Conservation (phyloP, 768 basidiomycete genomes). For the Phylloporus arenicola region DNA sequence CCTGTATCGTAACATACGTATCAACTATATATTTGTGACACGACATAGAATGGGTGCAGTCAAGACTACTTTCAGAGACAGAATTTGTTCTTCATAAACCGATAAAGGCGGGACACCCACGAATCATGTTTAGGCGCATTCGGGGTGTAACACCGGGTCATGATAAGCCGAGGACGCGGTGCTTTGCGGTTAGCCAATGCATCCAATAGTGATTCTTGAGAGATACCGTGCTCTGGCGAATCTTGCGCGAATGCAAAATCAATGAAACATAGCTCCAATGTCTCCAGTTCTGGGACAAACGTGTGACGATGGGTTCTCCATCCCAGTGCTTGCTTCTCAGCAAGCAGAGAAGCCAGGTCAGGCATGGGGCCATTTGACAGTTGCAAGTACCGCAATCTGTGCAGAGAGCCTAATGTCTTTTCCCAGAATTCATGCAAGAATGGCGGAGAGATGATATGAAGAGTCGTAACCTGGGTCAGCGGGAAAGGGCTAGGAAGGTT, state of each 20-base stretch:
- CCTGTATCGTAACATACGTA: slow-evolving; percentile 30
- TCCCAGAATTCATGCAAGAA: slow-evolving; percentile 2
- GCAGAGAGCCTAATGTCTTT: neutral
- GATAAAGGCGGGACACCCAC: no score
- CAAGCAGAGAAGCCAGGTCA: neutral
- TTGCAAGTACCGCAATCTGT: neutral
- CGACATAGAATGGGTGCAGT: no score
- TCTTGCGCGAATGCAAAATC: no score
- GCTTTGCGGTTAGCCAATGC: neutral
- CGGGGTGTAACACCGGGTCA: neutral
- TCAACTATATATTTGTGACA: slow-evolving; percentile 27
- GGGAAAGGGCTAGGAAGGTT: slow-evolving; percentile 1
- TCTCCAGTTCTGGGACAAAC: no score
- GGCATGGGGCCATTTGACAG: neutral
- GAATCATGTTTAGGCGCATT: no score
- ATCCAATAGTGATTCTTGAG: neutral
- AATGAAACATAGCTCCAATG: no score
- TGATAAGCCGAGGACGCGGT: neutral
- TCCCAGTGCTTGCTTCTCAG: neutral
- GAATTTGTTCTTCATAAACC: no score
- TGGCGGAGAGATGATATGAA: neutral
- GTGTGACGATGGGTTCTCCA: neutral
- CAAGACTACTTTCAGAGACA: no score
- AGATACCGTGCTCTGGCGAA: neutral
- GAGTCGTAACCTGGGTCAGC: neutral